Percentiles rank a stretch among this genome's conserved stretches.
Conservation (phyloP, 2,329 filamentous ascomycete species). For the Chaetothyriales sp. region DNA sequence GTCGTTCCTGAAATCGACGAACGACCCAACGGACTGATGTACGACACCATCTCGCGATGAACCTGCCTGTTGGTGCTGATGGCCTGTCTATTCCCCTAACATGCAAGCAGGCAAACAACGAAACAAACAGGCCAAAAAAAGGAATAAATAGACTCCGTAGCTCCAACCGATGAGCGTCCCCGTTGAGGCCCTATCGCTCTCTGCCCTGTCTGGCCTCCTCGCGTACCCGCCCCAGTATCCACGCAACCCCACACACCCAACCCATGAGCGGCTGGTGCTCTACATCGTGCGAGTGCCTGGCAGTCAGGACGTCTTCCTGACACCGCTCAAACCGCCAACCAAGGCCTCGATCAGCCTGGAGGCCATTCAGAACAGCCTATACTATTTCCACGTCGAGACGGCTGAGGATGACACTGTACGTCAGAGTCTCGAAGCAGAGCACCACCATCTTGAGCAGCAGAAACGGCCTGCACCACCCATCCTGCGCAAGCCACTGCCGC, state of each 20-base stretch:
- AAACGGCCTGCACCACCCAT: conserved; percentile 6
- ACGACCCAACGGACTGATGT: neutral
- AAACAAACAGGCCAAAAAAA: neutral
- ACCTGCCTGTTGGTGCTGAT: neutral
- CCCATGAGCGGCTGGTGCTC: conserved; percentile 57
- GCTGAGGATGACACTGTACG: conserved; percentile 39
- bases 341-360: conserved; percentile 71
- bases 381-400: conserved; percentile 71
- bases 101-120: neutral
- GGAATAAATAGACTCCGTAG: neutral
- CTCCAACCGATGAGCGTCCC: conserved; percentile 12
- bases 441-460: conserved; percentile 6
- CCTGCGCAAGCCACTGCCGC: conserved; percentile 16
- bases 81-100: neutral
- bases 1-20: neutral
- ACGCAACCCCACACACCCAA: conserved; percentile 54
- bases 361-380: conserved; percentile 75
- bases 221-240: conserved; percentile 77
- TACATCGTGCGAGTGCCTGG: conserved; percentile 92
- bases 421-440: conserved; percentile 25
- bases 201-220: conserved; percentile 63
- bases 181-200: conserved; percentile 71
- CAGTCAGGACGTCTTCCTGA: conserved; percentile 82
- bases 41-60: neutral
- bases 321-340: conserved; percentile 71